A percentile compares a stretch with the other conserved stretches of the same genome.
Evolutionary conservation across 805 yeast genomes (phyloP).

Genomic region (Grigorovia humatica): DNA sequence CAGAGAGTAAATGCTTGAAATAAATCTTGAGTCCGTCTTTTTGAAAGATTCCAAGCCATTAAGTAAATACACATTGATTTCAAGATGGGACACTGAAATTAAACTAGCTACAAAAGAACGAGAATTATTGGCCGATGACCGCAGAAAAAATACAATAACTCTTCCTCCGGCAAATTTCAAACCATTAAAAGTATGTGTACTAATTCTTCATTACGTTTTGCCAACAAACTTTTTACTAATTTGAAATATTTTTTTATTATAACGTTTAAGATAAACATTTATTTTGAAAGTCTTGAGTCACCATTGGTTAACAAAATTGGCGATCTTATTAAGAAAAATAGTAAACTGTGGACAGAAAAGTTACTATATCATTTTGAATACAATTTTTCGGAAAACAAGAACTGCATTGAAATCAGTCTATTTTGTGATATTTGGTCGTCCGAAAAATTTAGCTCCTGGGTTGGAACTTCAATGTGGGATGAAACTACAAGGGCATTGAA

Average conservation of each 20-base stretch:
- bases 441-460: neutral
- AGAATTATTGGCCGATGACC: neutral
- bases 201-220: too few relatives aligned
- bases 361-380: neutral
- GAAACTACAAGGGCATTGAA: neutral
- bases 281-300: neutral
- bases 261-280: neutral
- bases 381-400: neutral
- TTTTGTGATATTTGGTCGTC: neutral
- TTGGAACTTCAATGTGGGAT: neutral
- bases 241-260: too few relatives aligned
- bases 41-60: too few relatives aligned
- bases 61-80: too few relatives aligned
- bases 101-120: neutral
- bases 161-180: neutral
- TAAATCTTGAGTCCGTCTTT: too few relatives aligned
- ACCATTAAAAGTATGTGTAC: neutral
- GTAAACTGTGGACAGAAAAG: neutral
- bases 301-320: neutral
- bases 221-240: too few relatives aligned
- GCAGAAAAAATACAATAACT: too few relatives aligned
- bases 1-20: too few relatives aligned
- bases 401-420: neutral
- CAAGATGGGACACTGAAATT: neutral
- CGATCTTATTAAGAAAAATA: neutral